Base-by-base conservation (phyloP, 345 rosid genomes). In the Gynandropsis gynandra region DNA sequence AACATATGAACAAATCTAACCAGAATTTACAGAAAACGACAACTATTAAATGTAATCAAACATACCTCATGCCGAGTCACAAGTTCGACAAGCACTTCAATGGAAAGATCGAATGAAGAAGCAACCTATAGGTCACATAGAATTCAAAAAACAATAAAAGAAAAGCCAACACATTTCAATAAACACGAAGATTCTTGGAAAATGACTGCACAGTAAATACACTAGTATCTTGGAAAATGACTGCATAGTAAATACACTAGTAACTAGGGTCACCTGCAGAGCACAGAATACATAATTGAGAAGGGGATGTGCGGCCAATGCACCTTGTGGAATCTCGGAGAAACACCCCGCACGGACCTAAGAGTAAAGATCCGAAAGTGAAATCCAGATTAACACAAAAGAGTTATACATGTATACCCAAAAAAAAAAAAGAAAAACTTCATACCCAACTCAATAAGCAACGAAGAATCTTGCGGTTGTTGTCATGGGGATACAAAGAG, bases 391-490 rank as follows among this genome's bases (percentile, higher is more conserved):
- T 51, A 58, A 65, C 5, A 16, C 8, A 18, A 12, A 5, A 3
- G 18, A 34, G 17, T 15, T 16, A 42, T n/a, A n/a, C n/a, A n/a
- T n/a, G n/a, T n/a, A n/a, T n/a, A n/a, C n/a, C n/a, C 45, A 18
- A 36, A 38, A 51, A 42, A 15, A 20, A 16, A 58, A 19, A 39
- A 8, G 61, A 64, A 32, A 48, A 56, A 47, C 37, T 45, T 58
- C 87, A 74, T 86, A 90, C 98, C 98, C 98, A 90, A 69, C 98
- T 90, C 52, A 90, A 64, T 54, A 90, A 76, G 73, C 98, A 90
- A 14, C 95, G 95, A 46, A 86, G 74, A 66, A 89, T 72, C 65
- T 86, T 89, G 59, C 81, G 78, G 65, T 67, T 76, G 65, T 69
- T 81, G 42, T 86, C 90, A 55, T 68, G 82, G 21, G 70, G 70